Base-by-base conservation (phyloP, 352 stramenopile species). In the Elongisporangium undulatum region DNA sequence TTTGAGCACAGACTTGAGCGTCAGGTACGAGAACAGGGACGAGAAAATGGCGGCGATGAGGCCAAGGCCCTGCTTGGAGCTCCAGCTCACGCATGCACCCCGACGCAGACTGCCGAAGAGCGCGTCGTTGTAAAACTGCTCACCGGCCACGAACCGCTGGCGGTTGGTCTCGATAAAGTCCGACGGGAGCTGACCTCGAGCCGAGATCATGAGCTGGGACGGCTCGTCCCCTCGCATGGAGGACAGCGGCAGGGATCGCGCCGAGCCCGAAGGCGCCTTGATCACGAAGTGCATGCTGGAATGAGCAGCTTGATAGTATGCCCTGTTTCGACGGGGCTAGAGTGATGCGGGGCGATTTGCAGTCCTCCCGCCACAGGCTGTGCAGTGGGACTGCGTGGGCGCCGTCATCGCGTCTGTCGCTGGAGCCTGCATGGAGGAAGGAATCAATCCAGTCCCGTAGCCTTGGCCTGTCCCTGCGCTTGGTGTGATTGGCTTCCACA, bases 51-150 rank as follows among this genome's bases (percentile, higher is more conserved):
- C 70, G 13, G 71, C 72, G 0, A 79, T 58, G 20, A 85, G 58
- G 3, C 75, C 75, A 1, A 78, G 22, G 49, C 65, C 78, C 10
- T 70, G 21, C 19, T 39, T 60, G 0, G 75, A 80, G 56, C 77
- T 77, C 52, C 82, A 71, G 1, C 66, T 61, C 16, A 85, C 71
- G 0, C 66, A 63, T 0, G 72, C 72, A 19, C 75, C 75, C 17
- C 67, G 68, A 52, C 76, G 76, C 22, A 86, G 63, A 51, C 67
- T 72, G 19, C 76, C 76, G 53, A 81, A 84, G 51, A 82, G 77
- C 54, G 84, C 72, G 10, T 77, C 65, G 53, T 84, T 84, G 62
- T 82, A 86, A n/a, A 86, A 71, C 17, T 75, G 53, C 9, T 76
- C 56, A 5, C 61, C 56, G 7, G 69, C 50, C 24, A 34, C 24